Conservation (phyloP, 108 stramenopile species). For the Mediolabrus comicus region DNA sequence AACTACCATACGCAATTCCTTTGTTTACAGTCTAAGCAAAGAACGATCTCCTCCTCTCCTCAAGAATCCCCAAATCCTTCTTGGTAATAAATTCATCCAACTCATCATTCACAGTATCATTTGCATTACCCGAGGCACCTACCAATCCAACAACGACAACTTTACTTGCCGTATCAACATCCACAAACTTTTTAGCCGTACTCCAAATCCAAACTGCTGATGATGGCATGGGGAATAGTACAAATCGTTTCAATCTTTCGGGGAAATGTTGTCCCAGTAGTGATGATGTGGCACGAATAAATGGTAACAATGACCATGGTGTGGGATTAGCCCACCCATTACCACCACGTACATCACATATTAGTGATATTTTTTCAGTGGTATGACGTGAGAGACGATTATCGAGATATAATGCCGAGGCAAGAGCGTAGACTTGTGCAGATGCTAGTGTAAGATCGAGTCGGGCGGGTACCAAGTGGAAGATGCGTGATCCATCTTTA, state of each 20-base stretch:
- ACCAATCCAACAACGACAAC: slow-evolving; percentile 39
- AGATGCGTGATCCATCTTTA: slow-evolving; percentile 53
- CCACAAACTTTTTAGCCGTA: slow-evolving; percentile 54
- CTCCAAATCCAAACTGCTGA: slow-evolving; percentile 39
- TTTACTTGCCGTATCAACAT: slow-evolving; percentile 56
- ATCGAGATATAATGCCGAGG: slow-evolving; percentile 70
- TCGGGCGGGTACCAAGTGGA: slow-evolving; percentile 65
- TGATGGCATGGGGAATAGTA: slow-evolving; percentile 69
- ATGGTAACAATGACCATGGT: slow-evolving; percentile 56
- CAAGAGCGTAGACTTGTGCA: slow-evolving; percentile 61
- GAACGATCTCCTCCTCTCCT: slow-evolving; percentile 24
- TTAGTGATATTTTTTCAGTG: slow-evolving; percentile 51
- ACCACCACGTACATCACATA: slow-evolving; percentile 74
- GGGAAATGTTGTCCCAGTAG: slow-evolving; percentile 61
- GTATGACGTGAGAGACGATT: slow-evolving; percentile 44
- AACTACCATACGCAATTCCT: too few species aligned
- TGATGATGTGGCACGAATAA: slow-evolving; percentile 50
- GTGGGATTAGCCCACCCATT: slow-evolving; percentile 70
- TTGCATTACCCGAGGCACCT: not conserved
- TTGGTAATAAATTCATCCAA: slow-evolving; percentile 22
- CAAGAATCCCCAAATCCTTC: slow-evolving; percentile 20
- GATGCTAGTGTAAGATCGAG: slow-evolving; percentile 57
- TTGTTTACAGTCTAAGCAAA: too few species aligned
- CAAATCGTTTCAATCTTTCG: slow-evolving; percentile 56
- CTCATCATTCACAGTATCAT: slow-evolving; percentile 1